Evolutionary conservation across 768 basidiomycete genomes (phyloP).

Genomic region (Floccularia luteovirens): DNA sequence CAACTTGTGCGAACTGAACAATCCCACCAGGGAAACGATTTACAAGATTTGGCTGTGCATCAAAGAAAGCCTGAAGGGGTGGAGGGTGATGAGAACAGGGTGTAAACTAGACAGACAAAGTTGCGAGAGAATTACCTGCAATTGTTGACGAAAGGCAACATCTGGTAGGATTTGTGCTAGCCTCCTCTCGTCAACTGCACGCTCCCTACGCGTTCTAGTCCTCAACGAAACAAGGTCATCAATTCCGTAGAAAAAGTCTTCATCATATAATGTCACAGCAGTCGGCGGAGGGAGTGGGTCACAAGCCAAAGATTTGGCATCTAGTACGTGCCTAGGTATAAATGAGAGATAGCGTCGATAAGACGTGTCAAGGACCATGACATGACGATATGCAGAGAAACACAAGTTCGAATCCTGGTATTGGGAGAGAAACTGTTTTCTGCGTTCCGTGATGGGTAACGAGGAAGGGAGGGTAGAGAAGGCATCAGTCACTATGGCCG

Average conservation of each 20-base stretch:
- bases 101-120: background rate
- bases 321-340: conserved; percentile 51
- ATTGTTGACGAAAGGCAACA: conserved; percentile 43
- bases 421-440: conserved; percentile 24
- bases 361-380: conserved; percentile 63
- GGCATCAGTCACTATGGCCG: conserved; percentile 38
- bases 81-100: background rate
- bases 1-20: conserved; percentile 52
- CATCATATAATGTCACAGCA: conserved; percentile 54
- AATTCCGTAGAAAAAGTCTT: conserved; percentile 63
- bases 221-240: conserved; percentile 41
- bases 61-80: conserved; percentile 39
- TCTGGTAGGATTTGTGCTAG: conserved; percentile 56
- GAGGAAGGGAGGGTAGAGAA: conserved; percentile 29
- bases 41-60: conserved; percentile 46
- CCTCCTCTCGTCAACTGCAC: conserved; percentile 38
- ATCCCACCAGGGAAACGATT: conserved; percentile 58
- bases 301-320: conserved; percentile 56
- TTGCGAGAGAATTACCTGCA: conserved; percentile 31
- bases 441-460: conserved; percentile 24
- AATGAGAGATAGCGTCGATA: conserved; percentile 61
- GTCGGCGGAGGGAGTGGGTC: conserved; percentile 81
- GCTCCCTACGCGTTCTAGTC: conserved; percentile 30
- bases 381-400: conserved; percentile 63
- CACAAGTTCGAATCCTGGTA: conserved; percentile 34